These are phyloP conservation scores for Salisapilia sapeloensis DNA, from an alignment of 352 stramenopile species.

Conservation along the genomic window DNA sequence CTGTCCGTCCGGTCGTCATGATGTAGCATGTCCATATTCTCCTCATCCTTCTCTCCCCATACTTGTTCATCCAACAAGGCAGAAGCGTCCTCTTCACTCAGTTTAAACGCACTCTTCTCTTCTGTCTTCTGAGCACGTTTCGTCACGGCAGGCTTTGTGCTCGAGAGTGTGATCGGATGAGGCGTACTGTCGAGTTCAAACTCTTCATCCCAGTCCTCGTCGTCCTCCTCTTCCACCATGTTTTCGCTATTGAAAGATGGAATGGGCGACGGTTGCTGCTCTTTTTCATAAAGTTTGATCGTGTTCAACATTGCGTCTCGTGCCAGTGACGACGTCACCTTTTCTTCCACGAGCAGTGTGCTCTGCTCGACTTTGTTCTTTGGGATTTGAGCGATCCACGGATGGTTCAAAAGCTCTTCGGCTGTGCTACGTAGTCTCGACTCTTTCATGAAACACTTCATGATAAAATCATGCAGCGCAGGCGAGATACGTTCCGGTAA, in stretches of 20 bases:
- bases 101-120: constrained; percentile 23
- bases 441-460: constrained; percentile 89
- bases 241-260: constrained; percentile 2
- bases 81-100: constrained; percentile 63
- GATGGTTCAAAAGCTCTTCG: constrained; percentile 72
- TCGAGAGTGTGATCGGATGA: constrained; percentile 10
- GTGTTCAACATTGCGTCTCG: constrained; percentile 71
- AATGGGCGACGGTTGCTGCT: constrained; percentile 6
- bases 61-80: constrained; percentile 50
- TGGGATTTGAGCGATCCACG: constrained; percentile 82
- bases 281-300: constrained; percentile 71
- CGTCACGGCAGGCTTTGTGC: neutral
- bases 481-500: constrained; percentile 80
- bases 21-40: neutral
- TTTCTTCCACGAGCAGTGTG: constrained; percentile 58
- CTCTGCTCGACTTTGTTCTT: constrained; percentile 81
- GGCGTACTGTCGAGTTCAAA: constrained; percentile 34
- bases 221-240: constrained; percentile 26
- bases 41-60: constrained; percentile 36
- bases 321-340: constrained; percentile 58
- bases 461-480: constrained; percentile 83
- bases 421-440: constrained; percentile 62
- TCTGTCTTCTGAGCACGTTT: neutral
- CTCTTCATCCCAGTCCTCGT: constrained; percentile 76
- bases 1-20: no score